phyloP scores from a whole-genome alignment of 2,329 filamentous ascomycete species.

The Trichophaea hybrida region DNA sequence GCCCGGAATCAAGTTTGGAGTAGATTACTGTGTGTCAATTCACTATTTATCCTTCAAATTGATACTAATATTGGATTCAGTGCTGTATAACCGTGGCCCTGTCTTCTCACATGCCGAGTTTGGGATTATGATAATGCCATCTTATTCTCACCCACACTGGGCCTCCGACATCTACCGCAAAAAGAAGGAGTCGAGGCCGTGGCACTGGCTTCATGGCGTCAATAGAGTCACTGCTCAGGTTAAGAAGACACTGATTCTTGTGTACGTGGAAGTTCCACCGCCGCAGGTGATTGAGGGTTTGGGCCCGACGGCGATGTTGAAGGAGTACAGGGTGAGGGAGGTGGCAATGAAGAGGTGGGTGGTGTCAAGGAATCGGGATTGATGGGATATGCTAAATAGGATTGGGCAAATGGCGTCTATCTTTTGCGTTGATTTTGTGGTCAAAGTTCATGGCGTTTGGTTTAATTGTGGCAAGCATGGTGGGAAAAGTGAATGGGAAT shows the following conservation, averaged over 20 bases:
- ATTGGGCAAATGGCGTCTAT: too few relatives aligned
- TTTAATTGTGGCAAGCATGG: too few relatives aligned
- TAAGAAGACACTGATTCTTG: constrained; percentile 73
- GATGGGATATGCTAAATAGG: background rate
- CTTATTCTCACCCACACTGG: constrained; percentile 66
- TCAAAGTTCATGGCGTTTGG: too few relatives aligned
- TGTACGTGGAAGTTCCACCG: constrained; percentile 80
- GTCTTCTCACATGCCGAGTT: constrained; percentile 95
- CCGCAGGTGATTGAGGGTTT: constrained; percentile 40
- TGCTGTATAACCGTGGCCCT: constrained; percentile 86
- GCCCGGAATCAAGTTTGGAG: constrained; percentile 83
- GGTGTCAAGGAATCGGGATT: constrained; percentile 60
- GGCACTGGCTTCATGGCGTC: constrained; percentile 77
- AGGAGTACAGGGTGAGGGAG: constrained; percentile 62
- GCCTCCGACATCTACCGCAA: constrained; percentile 36
- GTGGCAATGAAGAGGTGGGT: constrained; percentile 72
- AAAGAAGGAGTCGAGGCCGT: constrained; percentile 41
- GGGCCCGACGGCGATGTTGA: constrained; percentile 50
- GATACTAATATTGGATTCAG: constrained; percentile 6
- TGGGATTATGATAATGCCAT: constrained; percentile 67
- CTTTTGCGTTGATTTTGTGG: too few relatives aligned
- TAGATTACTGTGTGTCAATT: constrained; percentile 50
- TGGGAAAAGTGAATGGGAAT: too few relatives aligned
- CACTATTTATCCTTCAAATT: background rate
- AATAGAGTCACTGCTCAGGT: constrained; percentile 84